phyloP scores from a whole-genome alignment of 2,329 filamentous ascomycete genomes.

The Pezicula carpinea region DNA sequence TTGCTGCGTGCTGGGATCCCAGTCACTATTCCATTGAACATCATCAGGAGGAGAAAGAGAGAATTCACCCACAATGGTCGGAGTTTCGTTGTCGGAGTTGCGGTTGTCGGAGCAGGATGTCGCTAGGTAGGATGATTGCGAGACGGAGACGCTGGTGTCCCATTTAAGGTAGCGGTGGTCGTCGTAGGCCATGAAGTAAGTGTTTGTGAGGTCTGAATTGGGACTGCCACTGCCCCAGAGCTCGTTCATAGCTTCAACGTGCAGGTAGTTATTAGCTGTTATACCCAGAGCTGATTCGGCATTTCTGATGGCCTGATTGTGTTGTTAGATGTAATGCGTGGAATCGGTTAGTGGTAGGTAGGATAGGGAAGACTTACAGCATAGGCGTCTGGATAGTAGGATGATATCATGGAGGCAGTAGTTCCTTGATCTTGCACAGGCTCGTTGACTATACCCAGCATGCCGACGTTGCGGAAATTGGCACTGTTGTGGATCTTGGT shows the following conservation, averaged over 20 bases:
- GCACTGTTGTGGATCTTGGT: constrained; percentile 39
- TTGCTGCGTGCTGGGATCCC: constrained; percentile 33
- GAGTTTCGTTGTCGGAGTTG: constrained; percentile 29
- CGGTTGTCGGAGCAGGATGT: constrained; percentile 45
- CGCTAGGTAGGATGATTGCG: constrained; percentile 44
- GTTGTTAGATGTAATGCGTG: not conserved
- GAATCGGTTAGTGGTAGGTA: not conserved
- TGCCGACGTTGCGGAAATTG: constrained; percentile 52
- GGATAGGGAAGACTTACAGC: constrained; percentile 18
- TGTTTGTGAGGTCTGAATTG: constrained; percentile 37
- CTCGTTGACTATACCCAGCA: constrained; percentile 56
- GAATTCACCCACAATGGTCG: constrained; percentile 56
- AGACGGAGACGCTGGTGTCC: constrained; percentile 37
- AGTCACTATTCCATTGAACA: constrained; percentile 40
- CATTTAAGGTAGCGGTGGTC: constrained; percentile 53
- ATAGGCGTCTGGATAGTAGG: constrained; percentile 45
- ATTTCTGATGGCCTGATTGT: constrained; percentile 39
- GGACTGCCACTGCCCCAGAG: constrained; percentile 54
- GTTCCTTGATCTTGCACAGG: constrained; percentile 37
- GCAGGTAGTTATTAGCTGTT: constrained; percentile 37
- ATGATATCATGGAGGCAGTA: constrained; percentile 32
- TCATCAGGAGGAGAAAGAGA: constrained; percentile 46
- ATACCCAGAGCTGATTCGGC: constrained; percentile 42
- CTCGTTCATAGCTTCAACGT: constrained; percentile 49
- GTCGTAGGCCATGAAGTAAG: constrained; percentile 46